phyloP scores from a whole-genome alignment of 192 early-diverging fungal genomes.

The Obelidium mucronatum region DNA sequence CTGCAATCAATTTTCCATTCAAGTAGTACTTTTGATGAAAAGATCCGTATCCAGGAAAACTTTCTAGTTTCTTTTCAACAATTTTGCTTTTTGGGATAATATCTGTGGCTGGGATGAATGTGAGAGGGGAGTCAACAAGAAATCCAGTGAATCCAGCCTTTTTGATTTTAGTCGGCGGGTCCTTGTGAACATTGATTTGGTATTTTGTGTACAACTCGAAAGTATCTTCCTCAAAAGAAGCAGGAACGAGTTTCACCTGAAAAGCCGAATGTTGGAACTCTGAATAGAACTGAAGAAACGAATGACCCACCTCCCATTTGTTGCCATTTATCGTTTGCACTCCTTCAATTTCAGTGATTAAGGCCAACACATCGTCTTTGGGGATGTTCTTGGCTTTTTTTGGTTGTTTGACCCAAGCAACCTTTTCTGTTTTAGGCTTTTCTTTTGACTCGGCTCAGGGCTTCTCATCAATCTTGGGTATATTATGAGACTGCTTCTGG shows the following conservation, averaged over 20 bases:
- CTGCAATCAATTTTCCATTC: constrained; percentile 80
- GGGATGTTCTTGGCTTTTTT: constrained; percentile 28
- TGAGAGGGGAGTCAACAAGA: constrained; percentile 78
- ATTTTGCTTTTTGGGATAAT: constrained; percentile 9
- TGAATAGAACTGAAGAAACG: neutral
- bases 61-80: neutral
- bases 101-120: constrained; percentile 7
- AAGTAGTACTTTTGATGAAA: constrained; percentile 95
- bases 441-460: too few species aligned
- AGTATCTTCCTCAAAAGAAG: constrained; percentile 76
- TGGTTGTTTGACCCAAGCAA: constrained; percentile 33
- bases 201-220: constrained; percentile 82
- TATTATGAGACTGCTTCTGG: too few species aligned
- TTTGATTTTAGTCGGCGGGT: constrained; percentile 61
- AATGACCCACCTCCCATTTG: constrained; percentile 2
- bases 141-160: constrained; percentile 67
- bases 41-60: constrained; percentile 66
- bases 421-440: constrained; percentile 35
- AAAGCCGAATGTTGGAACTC: neutral
- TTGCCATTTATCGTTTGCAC: neutral
- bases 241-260: constrained; percentile 66
- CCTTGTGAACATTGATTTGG: constrained; percentile 83
- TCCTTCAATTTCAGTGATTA: constrained; percentile 31
- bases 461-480: too few species aligned
- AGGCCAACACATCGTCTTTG: neutral